phyloP scores from a whole-genome alignment of 1,284 basidiomycete genomes.

The Heterobasidion irregulare region DNA sequence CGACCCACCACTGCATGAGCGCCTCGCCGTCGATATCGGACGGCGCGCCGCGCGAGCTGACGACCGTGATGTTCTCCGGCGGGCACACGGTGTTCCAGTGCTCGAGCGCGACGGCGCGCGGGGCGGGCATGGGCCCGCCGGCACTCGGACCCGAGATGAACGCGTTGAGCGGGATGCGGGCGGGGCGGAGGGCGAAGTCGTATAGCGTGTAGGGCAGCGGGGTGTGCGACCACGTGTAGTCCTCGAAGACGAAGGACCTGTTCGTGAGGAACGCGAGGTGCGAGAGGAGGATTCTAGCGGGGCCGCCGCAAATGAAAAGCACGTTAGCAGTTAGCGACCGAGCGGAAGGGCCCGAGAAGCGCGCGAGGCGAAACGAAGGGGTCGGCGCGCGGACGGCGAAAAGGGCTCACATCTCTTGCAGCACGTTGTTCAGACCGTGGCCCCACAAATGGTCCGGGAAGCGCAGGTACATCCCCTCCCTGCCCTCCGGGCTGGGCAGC shows the following conservation, averaged over 20 bases:
- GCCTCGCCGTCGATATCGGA: conserved; percentile 10
- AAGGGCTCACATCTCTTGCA: conserved; percentile 31
- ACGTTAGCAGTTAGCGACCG: conserved; percentile 9
- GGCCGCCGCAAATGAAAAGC: conserved; percentile 21
- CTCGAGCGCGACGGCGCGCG: conserved; percentile 24
- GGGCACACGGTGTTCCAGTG: conserved; percentile 29
- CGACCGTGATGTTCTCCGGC: conserved; percentile 20
- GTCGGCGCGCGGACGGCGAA: not conserved
- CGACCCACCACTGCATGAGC: conserved; percentile 27
- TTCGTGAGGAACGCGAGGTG: not conserved
- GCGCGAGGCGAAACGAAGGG: not conserved
- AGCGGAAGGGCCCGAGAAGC: too few relatives aligned
- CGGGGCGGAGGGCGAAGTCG: conserved; percentile 15
- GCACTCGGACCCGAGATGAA: conserved; percentile 28
- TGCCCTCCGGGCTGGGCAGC: conserved; percentile 5
- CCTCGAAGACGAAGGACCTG: conserved; percentile 29
- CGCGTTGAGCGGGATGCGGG: conserved; percentile 13
- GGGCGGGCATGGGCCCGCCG: conserved; percentile 25
- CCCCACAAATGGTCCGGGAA: conserved; percentile 19
- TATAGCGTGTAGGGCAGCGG: conserved; percentile 24
- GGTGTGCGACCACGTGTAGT: conserved; percentile 29
- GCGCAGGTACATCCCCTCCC: not conserved
- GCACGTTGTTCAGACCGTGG: conserved; percentile 29
- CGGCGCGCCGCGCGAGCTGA: conserved; percentile 16
- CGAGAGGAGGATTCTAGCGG: conserved; percentile 3